A percentile compares a stretch with the other conserved stretches of the same genome.
phyloP scores from a whole-genome alignment of 345 rosid species.

The Gossypioides kirkii region DNA sequence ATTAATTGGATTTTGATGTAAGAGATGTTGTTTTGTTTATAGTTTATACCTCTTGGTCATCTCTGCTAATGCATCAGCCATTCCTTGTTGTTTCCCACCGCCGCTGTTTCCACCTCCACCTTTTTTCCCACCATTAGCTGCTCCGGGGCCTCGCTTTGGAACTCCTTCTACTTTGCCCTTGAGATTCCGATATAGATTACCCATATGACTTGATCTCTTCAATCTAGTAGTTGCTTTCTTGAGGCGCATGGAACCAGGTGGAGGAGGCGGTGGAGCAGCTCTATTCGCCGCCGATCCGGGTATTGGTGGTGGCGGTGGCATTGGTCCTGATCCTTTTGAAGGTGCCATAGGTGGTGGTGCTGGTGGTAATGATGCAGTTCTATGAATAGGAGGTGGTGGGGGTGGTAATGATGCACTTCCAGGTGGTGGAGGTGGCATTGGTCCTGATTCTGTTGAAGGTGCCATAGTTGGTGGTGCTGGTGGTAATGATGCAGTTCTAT shows the following conservation, averaged over 20 bases:
- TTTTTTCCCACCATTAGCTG: slow-evolving; percentile 37
- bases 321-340: slow-evolving; percentile 20
- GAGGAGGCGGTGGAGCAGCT: slow-evolving; percentile 68
- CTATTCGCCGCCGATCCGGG: slow-evolving; percentile 31
- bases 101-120: slow-evolving; percentile 20
- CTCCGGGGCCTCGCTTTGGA: slow-evolving; percentile 29
- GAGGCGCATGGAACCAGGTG: slow-evolving; percentile 53
- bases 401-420: slow-evolving; percentile 28
- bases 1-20: neutral
- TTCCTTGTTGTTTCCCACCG: slow-evolving; percentile 78
- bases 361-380: slow-evolving; percentile 6
- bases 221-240: slow-evolving; percentile 67
- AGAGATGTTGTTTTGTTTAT: neutral
- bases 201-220: slow-evolving; percentile 80
- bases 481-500: slow-evolving; percentile 26
- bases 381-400: slow-evolving; percentile 23
- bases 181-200: slow-evolving; percentile 65
- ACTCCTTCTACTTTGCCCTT: slow-evolving; percentile 82
- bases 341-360: slow-evolving; percentile 28
- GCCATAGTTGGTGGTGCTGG: slow-evolving; percentile 29
- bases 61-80: slow-evolving; percentile 98
- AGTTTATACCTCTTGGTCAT: slow-evolving; percentile 64
- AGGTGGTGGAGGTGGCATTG: slow-evolving; percentile 31
- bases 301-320: slow-evolving; percentile 33
- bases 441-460: slow-evolving; percentile 22